These are phyloP conservation scores for Carex scoparia DNA, from an alignment of 176 grass and related monocot species.

Conservation along the genomic window DNA sequence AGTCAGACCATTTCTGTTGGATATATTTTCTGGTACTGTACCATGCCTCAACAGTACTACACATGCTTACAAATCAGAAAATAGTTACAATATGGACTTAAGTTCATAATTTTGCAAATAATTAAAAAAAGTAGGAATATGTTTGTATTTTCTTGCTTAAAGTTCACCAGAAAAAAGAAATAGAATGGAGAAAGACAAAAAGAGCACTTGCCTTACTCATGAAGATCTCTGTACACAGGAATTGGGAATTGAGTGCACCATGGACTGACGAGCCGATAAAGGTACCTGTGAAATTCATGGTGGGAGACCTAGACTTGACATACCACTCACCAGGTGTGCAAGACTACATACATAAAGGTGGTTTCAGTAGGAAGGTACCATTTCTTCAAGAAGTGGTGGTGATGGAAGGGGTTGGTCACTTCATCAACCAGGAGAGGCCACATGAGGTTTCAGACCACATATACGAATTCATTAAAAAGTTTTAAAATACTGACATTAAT, in stretches of 20 bases:
- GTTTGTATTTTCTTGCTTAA: neutral
- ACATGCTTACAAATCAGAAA: neutral
- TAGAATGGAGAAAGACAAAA: neutral
- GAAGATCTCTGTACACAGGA: constrained; percentile 36
- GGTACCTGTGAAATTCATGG: constrained; percentile 61
- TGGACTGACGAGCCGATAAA: constrained; percentile 54
- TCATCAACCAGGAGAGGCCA: constrained; percentile 73
- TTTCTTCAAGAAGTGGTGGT: constrained; percentile 67
- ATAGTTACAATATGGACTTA: neutral
- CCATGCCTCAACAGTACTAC: neutral
- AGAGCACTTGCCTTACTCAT: neutral
- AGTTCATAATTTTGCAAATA: neutral
- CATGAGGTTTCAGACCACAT: constrained; percentile 70
- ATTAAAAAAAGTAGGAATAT: neutral
- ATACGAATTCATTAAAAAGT: constrained; percentile 59
- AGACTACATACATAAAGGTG: constrained; percentile 63
- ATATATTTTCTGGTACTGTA: constrained; percentile 5
- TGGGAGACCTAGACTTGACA: constrained; percentile 62
- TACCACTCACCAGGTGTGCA: constrained; percentile 47
- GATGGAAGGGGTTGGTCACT: constrained; percentile 63
- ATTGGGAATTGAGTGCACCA: constrained; percentile 68
- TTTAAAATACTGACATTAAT: constrained; percentile 24
- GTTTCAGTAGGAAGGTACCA: constrained; percentile 46
- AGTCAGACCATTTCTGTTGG: neutral
- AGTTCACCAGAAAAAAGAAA: neutral